Evolutionary conservation across 2,329 filamentous ascomycete species (phyloP).

Genomic region (Alternaria tenuissima): DNA sequence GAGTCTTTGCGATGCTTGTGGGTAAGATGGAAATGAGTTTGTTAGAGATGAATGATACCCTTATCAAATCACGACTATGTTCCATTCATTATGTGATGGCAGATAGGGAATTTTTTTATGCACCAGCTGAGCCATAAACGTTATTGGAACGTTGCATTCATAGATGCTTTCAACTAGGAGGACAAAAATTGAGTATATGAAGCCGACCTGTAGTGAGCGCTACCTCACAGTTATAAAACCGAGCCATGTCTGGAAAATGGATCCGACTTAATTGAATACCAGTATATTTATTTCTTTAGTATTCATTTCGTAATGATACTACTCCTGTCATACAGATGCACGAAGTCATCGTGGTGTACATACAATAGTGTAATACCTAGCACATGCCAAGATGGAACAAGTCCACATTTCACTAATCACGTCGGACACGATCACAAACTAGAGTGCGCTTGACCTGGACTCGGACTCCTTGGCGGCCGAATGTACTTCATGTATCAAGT

Average conservation of each 20-base stretch:
- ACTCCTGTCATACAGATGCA: too few relatives aligned
- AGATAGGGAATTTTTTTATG: fast-evolving
- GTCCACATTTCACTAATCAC: not conserved
- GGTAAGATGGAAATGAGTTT: not conserved
- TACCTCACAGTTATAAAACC: fast-evolving
- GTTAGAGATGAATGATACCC: constrained; percentile 4
- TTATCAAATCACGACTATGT: not conserved
- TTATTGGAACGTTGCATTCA: not conserved
- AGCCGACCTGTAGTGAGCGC: too few relatives aligned
- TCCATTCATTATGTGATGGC: not conserved
- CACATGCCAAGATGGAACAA: not conserved
- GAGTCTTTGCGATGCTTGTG: not conserved
- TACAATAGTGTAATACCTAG: too few relatives aligned
- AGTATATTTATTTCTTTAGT: too few relatives aligned
- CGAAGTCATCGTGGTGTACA: not conserved
- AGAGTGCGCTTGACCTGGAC: not conserved
- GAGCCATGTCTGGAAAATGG: too few relatives aligned
- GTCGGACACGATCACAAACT: not conserved
- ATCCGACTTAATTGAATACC: too few relatives aligned
- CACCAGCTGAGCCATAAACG: fast-evolving
- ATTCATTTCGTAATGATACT: fast-evolving
- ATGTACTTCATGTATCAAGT: not conserved
- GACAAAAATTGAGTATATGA: too few relatives aligned
- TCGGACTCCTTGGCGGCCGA: not conserved
- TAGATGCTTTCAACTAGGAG: too few relatives aligned